Conservation (phyloP, 768 basidiomycete genomes). For the Trametes punicea region DNA sequence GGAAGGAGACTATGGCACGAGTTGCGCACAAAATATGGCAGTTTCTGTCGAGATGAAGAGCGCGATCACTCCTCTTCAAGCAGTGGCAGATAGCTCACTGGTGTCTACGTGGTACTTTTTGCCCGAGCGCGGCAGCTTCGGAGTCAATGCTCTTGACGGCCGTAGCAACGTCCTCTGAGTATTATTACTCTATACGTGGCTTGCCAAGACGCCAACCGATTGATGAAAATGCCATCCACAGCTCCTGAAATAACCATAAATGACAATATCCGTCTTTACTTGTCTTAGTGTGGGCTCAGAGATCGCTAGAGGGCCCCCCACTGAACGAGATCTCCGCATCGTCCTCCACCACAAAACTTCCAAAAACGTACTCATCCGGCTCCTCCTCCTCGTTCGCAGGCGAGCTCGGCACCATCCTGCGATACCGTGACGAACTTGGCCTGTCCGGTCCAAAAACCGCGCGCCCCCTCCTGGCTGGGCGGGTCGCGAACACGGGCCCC, state of each 20-base stretch:
- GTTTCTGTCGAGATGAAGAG: conserved; percentile 2
- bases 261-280: too few relatives aligned
- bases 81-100: neutral
- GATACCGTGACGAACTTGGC: conserved; percentile 31
- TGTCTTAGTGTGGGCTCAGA: too few relatives aligned
- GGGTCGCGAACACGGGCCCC: conserved; percentile 52
- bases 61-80: neutral
- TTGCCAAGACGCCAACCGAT: too few relatives aligned
- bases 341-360: conserved; percentile 80
- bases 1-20: conserved; percentile 30
- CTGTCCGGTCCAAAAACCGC: conserved; percentile 21
- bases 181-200: too few relatives aligned
- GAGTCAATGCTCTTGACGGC: too few relatives aligned
- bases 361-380: conserved; percentile 66
- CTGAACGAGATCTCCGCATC: conserved; percentile 59
- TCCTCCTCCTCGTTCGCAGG: conserved; percentile 44
- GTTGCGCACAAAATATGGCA: conserved; percentile 33
- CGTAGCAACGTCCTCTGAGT: too few relatives aligned
- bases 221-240: too few relatives aligned
- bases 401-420: conserved; percentile 52
- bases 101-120: too few relatives aligned
- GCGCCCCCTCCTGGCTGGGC: conserved; percentile 41
- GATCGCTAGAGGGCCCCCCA: conserved; percentile 9
- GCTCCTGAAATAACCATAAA: too few relatives aligned
- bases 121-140: too few relatives aligned